phyloP scores from a whole-genome alignment of 306 rosid species.

The Trichosanthes truncata region DNA sequence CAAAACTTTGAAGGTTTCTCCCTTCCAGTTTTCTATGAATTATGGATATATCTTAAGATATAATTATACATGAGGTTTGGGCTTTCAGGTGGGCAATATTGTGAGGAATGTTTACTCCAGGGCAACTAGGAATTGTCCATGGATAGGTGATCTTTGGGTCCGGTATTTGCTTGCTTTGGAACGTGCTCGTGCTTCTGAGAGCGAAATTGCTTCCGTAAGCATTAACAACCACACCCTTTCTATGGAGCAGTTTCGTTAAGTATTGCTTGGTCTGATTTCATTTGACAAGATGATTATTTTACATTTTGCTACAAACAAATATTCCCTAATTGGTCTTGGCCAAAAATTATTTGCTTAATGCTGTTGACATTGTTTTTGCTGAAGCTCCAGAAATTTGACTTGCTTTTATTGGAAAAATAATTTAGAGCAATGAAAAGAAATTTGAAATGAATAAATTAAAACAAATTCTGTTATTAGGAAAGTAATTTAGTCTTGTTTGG shows the following conservation, averaged over 20 bases:
- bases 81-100: constrained; percentile 54
- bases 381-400: background rate
- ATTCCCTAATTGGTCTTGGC: background rate
- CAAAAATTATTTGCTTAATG: background rate
- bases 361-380: background rate
- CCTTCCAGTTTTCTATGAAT: background rate
- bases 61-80: background rate
- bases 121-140: constrained; percentile 82
- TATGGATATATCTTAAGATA: background rate
- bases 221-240: constrained; percentile 4
- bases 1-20: constrained; percentile 73
- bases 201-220: constrained; percentile 68
- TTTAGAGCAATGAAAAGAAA: background rate
- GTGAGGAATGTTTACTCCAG: constrained; percentile 59
- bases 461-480: background rate
- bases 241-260: constrained; percentile 9
- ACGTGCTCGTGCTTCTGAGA: constrained; percentile 64
- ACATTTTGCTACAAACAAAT: background rate
- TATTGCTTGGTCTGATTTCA: constrained; percentile 13
- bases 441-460: background rate
- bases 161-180: constrained; percentile 70
- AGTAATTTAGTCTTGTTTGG: background rate
- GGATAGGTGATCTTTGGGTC: constrained; percentile 89
- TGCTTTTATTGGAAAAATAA: background rate
- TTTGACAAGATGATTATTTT: background rate